phyloP scores from a whole-genome alignment of 164 flowering plant species.

The Vitis cinerea region DNA sequence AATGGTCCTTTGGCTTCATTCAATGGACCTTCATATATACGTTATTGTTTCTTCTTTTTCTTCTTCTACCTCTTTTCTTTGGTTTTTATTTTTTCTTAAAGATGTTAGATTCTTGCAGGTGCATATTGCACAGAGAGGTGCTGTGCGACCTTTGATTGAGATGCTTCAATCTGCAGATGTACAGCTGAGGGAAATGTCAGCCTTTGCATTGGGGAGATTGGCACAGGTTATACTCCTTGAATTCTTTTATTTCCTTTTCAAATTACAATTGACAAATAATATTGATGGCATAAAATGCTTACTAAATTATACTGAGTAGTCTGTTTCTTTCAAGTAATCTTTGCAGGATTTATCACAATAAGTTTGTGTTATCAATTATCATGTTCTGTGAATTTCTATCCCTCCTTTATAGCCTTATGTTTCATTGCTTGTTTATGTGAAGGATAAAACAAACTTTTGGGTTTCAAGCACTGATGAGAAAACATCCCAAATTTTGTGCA shows the following conservation, averaged over 20 bases:
- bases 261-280: too few species aligned
- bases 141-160: conserved; percentile 90
- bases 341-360: too few species aligned
- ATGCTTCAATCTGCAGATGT: conserved; percentile 92
- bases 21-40: not conserved
- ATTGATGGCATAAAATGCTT: too few species aligned
- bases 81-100: not conserved
- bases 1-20: not conserved
- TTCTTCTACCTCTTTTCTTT: not conserved
- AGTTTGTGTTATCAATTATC: too few species aligned
- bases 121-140: conserved; percentile 98
- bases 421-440: too few species aligned
- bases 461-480: too few species aligned
- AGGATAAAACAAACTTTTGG: too few species aligned
- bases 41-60: not conserved
- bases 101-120: conserved; percentile 50
- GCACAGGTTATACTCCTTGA: conserved; percentile 68
- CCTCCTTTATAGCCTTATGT: too few species aligned
- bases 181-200: conserved; percentile 94
- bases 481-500: too few species aligned
- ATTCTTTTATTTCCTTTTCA: not conserved
- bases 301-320: too few species aligned
- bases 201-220: conserved; percentile 96
- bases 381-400: too few species aligned
- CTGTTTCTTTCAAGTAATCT: too few species aligned